phyloP scores from a whole-genome alignment of 2,329 filamentous ascomycete species.

The Colletotrichum sp. region DNA sequence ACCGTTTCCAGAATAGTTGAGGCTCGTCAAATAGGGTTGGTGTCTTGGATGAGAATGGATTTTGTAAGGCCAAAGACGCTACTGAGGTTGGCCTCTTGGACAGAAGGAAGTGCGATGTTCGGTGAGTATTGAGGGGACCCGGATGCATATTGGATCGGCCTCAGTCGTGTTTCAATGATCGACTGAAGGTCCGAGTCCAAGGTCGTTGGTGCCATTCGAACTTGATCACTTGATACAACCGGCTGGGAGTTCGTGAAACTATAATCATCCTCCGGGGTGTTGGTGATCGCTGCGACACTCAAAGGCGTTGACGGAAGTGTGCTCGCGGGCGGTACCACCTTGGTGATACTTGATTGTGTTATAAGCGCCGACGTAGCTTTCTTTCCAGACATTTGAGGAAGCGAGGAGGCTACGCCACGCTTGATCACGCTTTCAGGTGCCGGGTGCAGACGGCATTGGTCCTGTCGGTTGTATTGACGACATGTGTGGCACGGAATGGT shows the following conservation, averaged over 20 bases:
- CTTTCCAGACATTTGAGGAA: neutral
- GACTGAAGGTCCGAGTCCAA: neutral
- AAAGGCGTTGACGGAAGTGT: neutral
- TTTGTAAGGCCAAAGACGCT: neutral
- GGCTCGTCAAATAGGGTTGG: constrained; percentile 4
- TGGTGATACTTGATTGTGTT: neutral
- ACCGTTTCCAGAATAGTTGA: constrained; percentile 16
- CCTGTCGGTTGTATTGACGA: constrained; percentile 31
- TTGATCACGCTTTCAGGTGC: constrained; percentile 2
- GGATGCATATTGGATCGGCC: neutral
- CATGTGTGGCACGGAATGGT: constrained; percentile 34
- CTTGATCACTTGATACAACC: neutral
- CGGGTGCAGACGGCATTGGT: constrained; percentile 32
- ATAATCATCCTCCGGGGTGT: neutral
- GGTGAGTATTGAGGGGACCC: neutral
- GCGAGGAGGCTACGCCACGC: neutral
- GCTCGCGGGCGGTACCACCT: neutral
- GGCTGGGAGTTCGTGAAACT: neutral
- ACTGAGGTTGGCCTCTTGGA: neutral
- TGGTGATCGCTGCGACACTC: neutral
- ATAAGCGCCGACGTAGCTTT: neutral
- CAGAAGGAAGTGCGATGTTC: neutral
- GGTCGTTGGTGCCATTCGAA: neutral
- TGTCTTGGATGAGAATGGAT: neutral
- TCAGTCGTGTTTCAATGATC: neutral